Evolutionary conservation across 2,329 filamentous ascomycete species (phyloP).

Genomic region (Ophiocordyceps sinensis): DNA sequence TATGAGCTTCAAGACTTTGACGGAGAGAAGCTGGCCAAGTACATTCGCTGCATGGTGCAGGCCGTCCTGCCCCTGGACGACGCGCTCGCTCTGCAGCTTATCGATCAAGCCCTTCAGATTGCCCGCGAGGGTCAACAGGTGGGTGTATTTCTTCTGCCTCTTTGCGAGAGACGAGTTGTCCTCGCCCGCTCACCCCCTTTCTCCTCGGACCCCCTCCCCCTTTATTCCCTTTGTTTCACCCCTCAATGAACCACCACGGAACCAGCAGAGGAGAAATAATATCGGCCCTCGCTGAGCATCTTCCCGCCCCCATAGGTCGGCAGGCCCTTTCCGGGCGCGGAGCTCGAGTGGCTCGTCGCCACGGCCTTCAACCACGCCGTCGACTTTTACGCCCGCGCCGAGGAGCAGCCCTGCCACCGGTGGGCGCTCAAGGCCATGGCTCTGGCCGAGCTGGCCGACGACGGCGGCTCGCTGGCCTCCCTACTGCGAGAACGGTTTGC

Average conservation of each 20-base stretch:
- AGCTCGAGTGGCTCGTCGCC: slow-evolving; percentile 64
- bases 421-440: slow-evolving; percentile 52
- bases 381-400: slow-evolving; percentile 43
- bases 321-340: slow-evolving; percentile 44
- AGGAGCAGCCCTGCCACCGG: slow-evolving; percentile 37
- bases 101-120: slow-evolving; percentile 47
- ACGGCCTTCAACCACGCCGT: slow-evolving; percentile 56
- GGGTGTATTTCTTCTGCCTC: slow-evolving; percentile 7
- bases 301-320: slow-evolving; percentile 14
- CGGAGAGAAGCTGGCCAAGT: slow-evolving; percentile 50
- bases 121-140: slow-evolving; percentile 36
- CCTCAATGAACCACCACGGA: too few species aligned
- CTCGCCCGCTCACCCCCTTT: too few species aligned
- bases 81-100: slow-evolving; percentile 39
- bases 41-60: slow-evolving; percentile 66
- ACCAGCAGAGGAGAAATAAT: too few species aligned
- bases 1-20: slow-evolving; percentile 43
- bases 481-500: slow-evolving; percentile 29
- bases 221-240: too few species aligned
- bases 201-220: too few species aligned
- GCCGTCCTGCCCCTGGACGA: slow-evolving; percentile 44
- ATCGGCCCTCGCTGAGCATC: too few species aligned
- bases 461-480: slow-evolving; percentile 31
- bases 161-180: background rate
- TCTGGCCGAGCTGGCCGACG: slow-evolving; percentile 43